Evolutionary conservation across 805 yeast species (phyloP), one percentile per base, ranked within the genome.

Genomic region (Wickerhamiella parazyma): DNA sequence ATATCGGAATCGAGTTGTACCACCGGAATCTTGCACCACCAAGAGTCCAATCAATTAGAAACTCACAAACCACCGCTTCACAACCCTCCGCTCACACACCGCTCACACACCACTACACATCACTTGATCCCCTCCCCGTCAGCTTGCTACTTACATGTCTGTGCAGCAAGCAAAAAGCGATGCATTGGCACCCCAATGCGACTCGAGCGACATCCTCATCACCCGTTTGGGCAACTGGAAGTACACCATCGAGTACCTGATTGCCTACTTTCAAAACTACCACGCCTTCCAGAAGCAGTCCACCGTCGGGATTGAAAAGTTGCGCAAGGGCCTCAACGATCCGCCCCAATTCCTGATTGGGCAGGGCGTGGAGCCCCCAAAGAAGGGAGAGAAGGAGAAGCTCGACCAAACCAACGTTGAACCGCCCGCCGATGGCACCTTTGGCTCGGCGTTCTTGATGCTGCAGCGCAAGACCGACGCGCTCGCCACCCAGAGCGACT

Each of bases 151-250:
- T 21, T 21, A 21, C 33, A 40, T 40, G 43, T 34, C 47, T 11
- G 33, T 43, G 36, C 41, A 39, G 36, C 26, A 19, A 19, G 29
- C 34, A 19, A 22, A 12, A n/a, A 37, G 47, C 18, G 45, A 47
- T 35, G 45, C 48, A 4, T 20, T 48, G 20, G 38, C 38, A 33
- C 47, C 47, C 24, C 46, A 40, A 22, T 39, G 35, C 33, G 67
- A 65, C 40, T 65, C 68, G 21, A 57, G 66, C n/a, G 45, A 48
- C 17, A 44, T 60, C 18, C 54, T 64, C 28, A 44, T 59, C 18
- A 48, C 50, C 16, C 56, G 69, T 7, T 53, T 64, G 37, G 65
- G 62, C 36, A 51, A 56, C 45, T 64, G 69, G 69, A 50, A 47
- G 33, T 57, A 53, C 35, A 56, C 56, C 11, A 50, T 60, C 33